Evolutionary conservation across 352 stramenopile species (phyloP).

Genomic region (Globisporangium nagaii): DNA sequence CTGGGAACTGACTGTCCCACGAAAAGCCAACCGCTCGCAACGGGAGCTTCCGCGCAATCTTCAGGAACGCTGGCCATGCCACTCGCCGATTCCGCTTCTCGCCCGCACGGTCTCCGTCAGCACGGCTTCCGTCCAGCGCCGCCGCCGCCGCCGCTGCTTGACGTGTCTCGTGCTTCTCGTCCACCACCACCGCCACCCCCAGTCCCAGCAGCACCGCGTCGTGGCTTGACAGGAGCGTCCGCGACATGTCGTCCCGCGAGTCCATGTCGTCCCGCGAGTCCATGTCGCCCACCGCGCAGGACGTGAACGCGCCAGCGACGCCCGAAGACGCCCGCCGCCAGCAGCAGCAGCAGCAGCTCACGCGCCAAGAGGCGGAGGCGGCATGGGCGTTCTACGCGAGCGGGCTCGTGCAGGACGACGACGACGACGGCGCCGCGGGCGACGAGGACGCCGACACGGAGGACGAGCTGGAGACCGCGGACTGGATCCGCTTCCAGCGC

Average conservation of each 20-base stretch:
- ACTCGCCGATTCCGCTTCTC: conserved; percentile 7
- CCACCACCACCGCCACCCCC: too few species aligned
- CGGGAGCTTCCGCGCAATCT: too few species aligned
- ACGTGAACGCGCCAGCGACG: not conserved
- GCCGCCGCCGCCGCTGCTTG: not conserved
- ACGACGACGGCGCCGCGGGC: conserved; percentile 17
- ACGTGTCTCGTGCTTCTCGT: too few species aligned
- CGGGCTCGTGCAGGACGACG: conserved; percentile 41
- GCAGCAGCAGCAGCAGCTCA: not conserved
- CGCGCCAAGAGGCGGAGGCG: not conserved
- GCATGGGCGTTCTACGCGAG: conserved; percentile 57
- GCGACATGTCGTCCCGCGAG: conserved; percentile 4
- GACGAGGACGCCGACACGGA: conserved; percentile 60
- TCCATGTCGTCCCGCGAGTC: conserved; percentile 4
- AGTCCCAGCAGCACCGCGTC: not conserved
- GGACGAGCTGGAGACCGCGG: conserved; percentile 45
- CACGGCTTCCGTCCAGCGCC: not conserved
- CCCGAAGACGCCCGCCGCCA: not conserved
- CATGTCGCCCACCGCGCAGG: conserved; percentile 5
- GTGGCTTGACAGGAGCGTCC: too few species aligned
- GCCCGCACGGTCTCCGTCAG: not conserved
- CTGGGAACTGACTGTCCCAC: too few species aligned
- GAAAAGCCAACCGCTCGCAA: not conserved
- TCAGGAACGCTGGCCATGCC: not conserved
- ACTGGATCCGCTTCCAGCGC: conserved; percentile 55